phyloP scores from a whole-genome alignment of 176 grass and related monocot genomes.

The Musa troglodytarum region DNA sequence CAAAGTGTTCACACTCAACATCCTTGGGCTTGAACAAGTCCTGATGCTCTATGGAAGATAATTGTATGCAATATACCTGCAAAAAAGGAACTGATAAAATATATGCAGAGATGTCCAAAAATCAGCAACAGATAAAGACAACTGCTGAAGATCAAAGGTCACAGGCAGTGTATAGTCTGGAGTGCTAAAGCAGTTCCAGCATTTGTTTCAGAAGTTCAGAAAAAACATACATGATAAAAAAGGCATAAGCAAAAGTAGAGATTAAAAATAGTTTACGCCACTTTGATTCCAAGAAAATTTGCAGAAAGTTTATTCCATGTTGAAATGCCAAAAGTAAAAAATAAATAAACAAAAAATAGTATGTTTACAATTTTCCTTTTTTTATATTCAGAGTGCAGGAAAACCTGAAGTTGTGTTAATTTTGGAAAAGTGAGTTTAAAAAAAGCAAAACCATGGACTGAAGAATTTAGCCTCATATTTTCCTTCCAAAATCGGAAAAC shows the following conservation, averaged over 20 bases:
- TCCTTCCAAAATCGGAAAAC: neutral
- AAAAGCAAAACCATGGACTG: neutral
- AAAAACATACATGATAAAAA: neutral
- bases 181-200: neutral
- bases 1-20: slow-evolving; percentile 67
- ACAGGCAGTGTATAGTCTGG: neutral
- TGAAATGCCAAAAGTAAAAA: neutral
- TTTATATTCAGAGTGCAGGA: neutral
- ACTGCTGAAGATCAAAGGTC: neutral
- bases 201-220: neutral
- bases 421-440: neutral
- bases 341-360: neutral
- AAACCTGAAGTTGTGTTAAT: neutral
- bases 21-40: slow-evolving; percentile 85
- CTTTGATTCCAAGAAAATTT: neutral
- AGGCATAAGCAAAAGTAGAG: no score
- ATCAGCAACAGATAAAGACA: no score
- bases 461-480: neutral
- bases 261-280: neutral
- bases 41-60: slow-evolving; percentile 84
- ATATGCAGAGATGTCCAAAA: neutral
- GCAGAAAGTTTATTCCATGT: neutral
- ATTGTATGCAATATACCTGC: slow-evolving; percentile 87
- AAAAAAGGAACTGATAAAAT: slow-evolving; percentile 3
- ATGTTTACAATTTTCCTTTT: neutral